These are phyloP conservation scores for Mycena kentingensis DNA, from an alignment of 768 basidiomycete species.

Conservation along the genomic window DNA sequence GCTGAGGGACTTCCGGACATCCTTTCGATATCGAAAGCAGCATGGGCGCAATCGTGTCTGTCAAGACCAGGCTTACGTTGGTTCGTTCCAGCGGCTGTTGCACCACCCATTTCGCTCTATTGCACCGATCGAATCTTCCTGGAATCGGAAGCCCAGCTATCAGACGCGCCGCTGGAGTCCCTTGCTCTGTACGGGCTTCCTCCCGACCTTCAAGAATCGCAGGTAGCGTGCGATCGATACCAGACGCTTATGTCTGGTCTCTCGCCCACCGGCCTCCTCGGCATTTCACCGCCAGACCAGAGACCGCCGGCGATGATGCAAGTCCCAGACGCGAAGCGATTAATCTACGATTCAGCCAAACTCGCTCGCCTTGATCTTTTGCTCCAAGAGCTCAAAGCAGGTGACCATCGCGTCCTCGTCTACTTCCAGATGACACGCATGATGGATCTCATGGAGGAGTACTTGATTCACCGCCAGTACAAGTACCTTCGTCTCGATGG, in stretches of 20 bases:
- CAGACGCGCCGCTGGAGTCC: constrained; percentile 73
- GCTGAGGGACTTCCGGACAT: constrained; percentile 55
- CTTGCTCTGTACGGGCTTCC: constrained; percentile 86
- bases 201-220: constrained; percentile 60
- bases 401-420: constrained; percentile 90
- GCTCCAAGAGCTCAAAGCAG: constrained; percentile 89
- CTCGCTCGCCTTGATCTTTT: constrained; percentile 86
- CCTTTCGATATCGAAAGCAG: constrained; percentile 55
- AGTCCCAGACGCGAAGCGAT: constrained; percentile 91
- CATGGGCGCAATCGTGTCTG: constrained; percentile 78
- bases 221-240: constrained; percentile 49
- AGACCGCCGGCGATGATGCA: constrained; percentile 83
- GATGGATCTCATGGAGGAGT: constrained; percentile 99
- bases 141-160: constrained; percentile 60
- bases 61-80: constrained; percentile 81
- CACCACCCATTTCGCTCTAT: constrained; percentile 76
- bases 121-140: constrained; percentile 79
- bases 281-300: constrained; percentile 66
- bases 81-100: constrained; percentile 83
- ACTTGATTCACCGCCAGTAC: constrained; percentile 94
- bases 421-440: constrained; percentile 99
- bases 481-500: constrained; percentile 93
- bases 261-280: constrained; percentile 67
- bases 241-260: constrained; percentile 57
- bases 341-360: constrained; percentile 96